A percentile compares a stretch with the other conserved stretches of the same genome.
Evolutionary conservation across 2,329 filamentous ascomycete genomes (phyloP).

Genomic region (Monilinia fructicola): DNA sequence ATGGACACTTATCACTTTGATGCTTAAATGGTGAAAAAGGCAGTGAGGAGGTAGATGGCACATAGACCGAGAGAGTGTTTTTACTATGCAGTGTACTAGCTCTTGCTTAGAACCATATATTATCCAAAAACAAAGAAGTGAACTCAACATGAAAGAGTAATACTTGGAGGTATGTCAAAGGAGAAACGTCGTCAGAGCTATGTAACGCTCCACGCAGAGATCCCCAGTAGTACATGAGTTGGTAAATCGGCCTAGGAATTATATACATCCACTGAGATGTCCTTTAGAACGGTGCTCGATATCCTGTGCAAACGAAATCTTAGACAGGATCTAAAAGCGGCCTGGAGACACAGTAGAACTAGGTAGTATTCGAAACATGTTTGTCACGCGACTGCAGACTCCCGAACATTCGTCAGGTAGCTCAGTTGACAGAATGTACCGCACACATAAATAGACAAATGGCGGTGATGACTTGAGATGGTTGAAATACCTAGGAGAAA

Average conservation of each 20-base stretch:
- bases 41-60: not conserved
- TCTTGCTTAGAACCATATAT: too few relatives aligned
- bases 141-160: not conserved
- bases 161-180: not conserved
- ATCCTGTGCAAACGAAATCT: not conserved
- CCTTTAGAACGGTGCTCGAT: not conserved
- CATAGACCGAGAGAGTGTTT: not conserved
- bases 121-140: too few relatives aligned
- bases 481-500: not conserved
- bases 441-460: not conserved
- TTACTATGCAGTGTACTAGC: not conserved
- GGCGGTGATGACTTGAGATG: not conserved
- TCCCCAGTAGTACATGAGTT: not conserved
- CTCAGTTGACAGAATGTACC: not conserved
- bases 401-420: not conserved
- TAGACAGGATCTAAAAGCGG: too few relatives aligned
- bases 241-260: not conserved
- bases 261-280: not conserved
- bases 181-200: not conserved
- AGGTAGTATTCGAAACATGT: not conserved
- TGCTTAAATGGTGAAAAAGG: not conserved
- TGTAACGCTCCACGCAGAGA: not conserved
- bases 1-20: not conserved
- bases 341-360: not conserved
- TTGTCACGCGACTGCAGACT: not conserved